Evolutionary conservation across 2,329 filamentous ascomycete genomes (phyloP).

Genomic region (Hypoxylon sp.): DNA sequence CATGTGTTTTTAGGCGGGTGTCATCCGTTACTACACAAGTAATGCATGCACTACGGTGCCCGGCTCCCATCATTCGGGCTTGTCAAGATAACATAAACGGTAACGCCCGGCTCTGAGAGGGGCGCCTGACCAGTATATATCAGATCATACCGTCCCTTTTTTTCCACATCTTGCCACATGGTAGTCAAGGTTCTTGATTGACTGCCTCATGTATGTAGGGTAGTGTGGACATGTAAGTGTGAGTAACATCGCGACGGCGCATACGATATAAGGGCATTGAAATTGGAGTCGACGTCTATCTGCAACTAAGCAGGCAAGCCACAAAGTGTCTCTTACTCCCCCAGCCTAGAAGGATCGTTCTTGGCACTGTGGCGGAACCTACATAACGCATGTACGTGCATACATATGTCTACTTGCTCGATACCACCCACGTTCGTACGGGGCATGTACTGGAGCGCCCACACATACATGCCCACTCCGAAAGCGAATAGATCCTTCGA

Average conservation of each 20-base stretch:
- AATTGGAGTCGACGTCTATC: constrained; percentile 23
- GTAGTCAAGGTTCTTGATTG: constrained; percentile 30
- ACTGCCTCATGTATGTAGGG: constrained; percentile 11
- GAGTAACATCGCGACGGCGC: constrained; percentile 29
- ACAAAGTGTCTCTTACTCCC: constrained; percentile 8
- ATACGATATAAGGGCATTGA: constrained; percentile 18
- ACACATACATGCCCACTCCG: constrained; percentile 3
- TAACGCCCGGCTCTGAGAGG: constrained; percentile 1
- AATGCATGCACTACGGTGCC: constrained; percentile 10
- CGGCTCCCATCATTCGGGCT: constrained; percentile 14
- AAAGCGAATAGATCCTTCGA: constrained; percentile 38
- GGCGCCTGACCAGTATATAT: constrained; percentile 25
- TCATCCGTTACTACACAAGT: constrained; percentile 13
- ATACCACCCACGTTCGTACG: constrained; percentile 22
- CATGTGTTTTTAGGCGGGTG: neutral
- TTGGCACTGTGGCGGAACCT: constrained; percentile 14
- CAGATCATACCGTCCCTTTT: constrained; percentile 11
- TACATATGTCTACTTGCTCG: constrained; percentile 24
- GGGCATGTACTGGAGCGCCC: constrained; percentile 11
- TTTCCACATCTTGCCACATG: constrained; percentile 35
- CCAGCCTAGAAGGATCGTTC: constrained; percentile 31
- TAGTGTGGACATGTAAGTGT: constrained; percentile 16
- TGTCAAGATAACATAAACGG: constrained; percentile 17
- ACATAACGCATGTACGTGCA: neutral
- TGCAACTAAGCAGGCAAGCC: constrained; percentile 25